Conservation (phyloP, 169 alveolate species). For the Sarcocystis neurona region DNA sequence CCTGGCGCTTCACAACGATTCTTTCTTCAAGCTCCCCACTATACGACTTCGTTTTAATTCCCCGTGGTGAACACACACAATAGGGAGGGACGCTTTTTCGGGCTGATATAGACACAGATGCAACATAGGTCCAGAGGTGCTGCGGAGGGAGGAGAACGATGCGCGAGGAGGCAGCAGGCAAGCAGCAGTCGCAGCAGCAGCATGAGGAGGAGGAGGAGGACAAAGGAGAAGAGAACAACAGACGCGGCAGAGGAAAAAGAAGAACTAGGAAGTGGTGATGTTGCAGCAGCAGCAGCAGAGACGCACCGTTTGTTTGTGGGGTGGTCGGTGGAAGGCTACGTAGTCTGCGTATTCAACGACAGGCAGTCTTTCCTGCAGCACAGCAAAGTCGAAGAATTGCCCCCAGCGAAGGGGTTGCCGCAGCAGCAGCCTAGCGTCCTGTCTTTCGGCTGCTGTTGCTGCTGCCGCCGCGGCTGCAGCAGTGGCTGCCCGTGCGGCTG, state of each 20-base stretch:
- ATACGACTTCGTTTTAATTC: too few relatives aligned
- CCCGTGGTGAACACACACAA: too few relatives aligned
- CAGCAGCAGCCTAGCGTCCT: neutral
- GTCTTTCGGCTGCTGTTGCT: too few relatives aligned
- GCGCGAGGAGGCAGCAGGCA: neutral
- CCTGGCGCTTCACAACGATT: too few relatives aligned
- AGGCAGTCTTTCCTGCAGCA: neutral
- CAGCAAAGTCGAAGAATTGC: neutral
- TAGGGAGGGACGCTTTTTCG: too few relatives aligned
- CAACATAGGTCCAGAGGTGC: neutral
- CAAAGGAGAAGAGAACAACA: neutral
- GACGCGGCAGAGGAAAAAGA: neutral
- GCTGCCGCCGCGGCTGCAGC: too few relatives aligned
- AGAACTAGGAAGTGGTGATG: neutral
- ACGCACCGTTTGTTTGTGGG: neutral
- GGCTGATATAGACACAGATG: neutral
- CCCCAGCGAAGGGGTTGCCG: slow-evolving; percentile 17
- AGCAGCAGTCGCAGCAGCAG: neutral
- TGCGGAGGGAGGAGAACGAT: neutral
- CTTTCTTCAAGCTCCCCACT: too few relatives aligned
- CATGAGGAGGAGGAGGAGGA: neutral
- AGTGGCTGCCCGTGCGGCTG: too few relatives aligned
- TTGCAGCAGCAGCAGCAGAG: neutral
- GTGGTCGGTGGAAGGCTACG: neutral
- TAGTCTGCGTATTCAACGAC: slow-evolving; percentile 20